A percentile compares a stretch with the other conserved stretches of the same genome.
Conservation (phyloP, 345 rosid genomes). For the Eucalyptus brandiana region DNA sequence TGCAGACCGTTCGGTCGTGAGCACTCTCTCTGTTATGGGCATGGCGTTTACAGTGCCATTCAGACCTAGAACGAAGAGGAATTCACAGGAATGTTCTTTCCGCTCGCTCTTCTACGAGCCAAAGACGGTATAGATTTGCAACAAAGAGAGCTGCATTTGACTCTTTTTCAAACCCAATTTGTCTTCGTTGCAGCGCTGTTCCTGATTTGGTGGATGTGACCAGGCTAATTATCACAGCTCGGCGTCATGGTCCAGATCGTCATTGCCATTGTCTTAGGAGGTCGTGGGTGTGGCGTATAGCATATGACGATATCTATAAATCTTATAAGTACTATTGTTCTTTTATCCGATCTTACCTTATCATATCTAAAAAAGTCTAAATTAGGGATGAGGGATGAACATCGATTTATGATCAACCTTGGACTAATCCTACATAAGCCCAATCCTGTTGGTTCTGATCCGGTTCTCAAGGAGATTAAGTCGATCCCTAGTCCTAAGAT, state of each 20-base stretch:
- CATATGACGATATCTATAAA: background rate
- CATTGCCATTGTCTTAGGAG: background rate
- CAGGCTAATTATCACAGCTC: background rate
- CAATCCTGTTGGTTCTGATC: fast-evolving
- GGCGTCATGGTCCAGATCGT: background rate
- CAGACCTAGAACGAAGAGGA: background rate
- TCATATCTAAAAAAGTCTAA: background rate
- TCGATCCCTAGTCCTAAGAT: fast-evolving
- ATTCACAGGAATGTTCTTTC: background rate
- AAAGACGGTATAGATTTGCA: background rate
- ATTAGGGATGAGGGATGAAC: too few species aligned
- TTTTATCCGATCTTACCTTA: background rate
- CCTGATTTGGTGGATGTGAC: background rate
- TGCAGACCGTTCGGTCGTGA: background rate
- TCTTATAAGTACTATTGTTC: background rate
- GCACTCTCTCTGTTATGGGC: background rate
- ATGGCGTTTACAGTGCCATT: background rate
- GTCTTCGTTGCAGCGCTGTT: background rate
- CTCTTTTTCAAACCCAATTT: background rate
- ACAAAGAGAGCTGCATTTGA: background rate
- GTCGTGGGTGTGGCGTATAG: background rate
- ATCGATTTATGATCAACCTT: too few species aligned
- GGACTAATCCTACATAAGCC: too few species aligned
- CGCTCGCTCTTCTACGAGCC: background rate
- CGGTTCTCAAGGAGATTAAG: too few species aligned